Base-by-base conservation (phyloP, 805 yeast species). In the Ascoidea tarda region DNA sequence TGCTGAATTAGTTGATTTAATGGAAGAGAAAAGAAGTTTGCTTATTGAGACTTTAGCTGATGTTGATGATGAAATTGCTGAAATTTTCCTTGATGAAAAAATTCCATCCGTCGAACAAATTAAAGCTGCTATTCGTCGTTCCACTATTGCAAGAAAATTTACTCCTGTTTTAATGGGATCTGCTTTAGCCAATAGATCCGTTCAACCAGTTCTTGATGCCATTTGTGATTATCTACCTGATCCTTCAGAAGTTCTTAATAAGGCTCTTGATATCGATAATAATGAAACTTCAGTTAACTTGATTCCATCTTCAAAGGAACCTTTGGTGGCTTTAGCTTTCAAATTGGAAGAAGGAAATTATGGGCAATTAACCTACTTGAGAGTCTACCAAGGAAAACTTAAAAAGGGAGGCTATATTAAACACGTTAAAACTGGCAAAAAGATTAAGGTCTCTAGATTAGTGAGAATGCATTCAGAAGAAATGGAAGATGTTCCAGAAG, bases 131-230 rank as follows among this genome's bases (percentile, higher is more conserved):
- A 93, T 93, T 60, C 84, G 99, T 69, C 81, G 96, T 63, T 78
- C 97, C 50, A 93, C 99, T 16, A 91, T 91, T 69, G 95, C 90
- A 38, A 82, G 97, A 72, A 86, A 79, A 66, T 93, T 93, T 74
- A 88, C 98, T 12, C 99, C 99, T n/a, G 98, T 93, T n/a, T 74
- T 91, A 59, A 93, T 93, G 97, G 99, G 99, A 28, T 88, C 97
- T 50, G 99, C 99, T 16, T 76, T 93, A 58, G 99, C 98, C 54
- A 93, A 93, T 72, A 87, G 83, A 59, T 96, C 97, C 69, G 77
- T 93, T 58, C 99, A 93, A 63, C 96, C 98, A 1, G 69, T 93
- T 50, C 67, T 93, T 66, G 97, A 91, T 66, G 90, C 95, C 0
- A 76, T 90, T 10, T 76, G 80, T 1, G 76, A 77, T 52, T 93